A percentile compares a stretch with the other conserved stretches of the same genome.
phyloP scores from a whole-genome alignment of 108 stramenopile species.

The Cylindrotheca fusiformis region DNA sequence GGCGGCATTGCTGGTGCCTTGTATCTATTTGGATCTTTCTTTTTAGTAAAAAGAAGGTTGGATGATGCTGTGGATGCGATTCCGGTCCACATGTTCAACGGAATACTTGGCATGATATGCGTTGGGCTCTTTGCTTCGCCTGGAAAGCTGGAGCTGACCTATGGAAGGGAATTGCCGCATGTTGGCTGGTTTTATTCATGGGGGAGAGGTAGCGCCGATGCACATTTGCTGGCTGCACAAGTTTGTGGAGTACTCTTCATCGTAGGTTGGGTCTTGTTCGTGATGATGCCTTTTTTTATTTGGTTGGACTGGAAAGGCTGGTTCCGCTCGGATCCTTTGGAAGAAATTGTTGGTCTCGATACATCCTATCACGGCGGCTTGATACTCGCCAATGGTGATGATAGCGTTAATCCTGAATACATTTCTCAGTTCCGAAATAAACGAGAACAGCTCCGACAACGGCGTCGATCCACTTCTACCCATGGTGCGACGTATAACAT shows the following conservation, averaged over 20 bases:
- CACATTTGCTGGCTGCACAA: constrained; percentile 60
- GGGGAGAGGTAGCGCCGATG: constrained; percentile 38
- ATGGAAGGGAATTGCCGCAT: constrained; percentile 37
- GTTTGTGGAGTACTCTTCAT: constrained; percentile 72
- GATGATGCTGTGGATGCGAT: constrained; percentile 93
- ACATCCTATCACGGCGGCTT: constrained; percentile 79
- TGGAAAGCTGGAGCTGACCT: constrained; percentile 37
- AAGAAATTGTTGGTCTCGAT: constrained; percentile 85
- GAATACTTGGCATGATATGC: constrained; percentile 85
- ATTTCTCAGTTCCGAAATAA: constrained; percentile 38
- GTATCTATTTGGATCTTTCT: constrained; percentile 59
- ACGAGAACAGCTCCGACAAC: constrained; percentile 19
- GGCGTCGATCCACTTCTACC: too few relatives aligned
- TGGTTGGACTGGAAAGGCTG: constrained; percentile 53
- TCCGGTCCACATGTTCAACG: constrained; percentile 89
- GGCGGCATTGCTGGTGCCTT: constrained; percentile 80
- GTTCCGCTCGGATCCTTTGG: constrained; percentile 74
- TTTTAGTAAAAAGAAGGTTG: constrained; percentile 71
- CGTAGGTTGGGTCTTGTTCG: constrained; percentile 71
- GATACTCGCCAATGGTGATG: constrained; percentile 30
- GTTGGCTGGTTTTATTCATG: constrained; percentile 67
- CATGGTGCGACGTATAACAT: too few relatives aligned
- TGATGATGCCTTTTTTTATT: constrained; percentile 79
- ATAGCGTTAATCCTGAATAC: constrained; percentile 53
- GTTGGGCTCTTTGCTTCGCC: constrained; percentile 81